Percentiles rank a stretch among this genome's conserved stretches.
Conservation (phyloP, 441 rosid species). For the Gossypium schwendimanii region DNA sequence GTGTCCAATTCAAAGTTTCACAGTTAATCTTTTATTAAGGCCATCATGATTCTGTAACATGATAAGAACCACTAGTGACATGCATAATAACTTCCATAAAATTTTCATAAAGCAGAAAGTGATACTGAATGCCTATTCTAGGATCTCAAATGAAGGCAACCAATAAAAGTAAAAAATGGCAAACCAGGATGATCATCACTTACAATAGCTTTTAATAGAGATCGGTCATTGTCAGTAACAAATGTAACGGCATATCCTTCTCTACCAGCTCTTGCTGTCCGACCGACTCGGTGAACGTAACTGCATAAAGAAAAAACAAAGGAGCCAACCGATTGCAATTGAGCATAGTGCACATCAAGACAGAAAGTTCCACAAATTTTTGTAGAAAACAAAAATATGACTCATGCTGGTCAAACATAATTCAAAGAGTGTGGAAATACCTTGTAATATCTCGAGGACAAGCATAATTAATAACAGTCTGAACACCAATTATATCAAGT, state of each 20-base stretch:
- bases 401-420: not conserved
- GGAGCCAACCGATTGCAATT: slow-evolving; percentile 4
- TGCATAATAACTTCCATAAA: slow-evolving; percentile 3
- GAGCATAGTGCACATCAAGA: not conserved
- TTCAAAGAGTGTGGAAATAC: slow-evolving; percentile 24
- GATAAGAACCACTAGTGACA: not conserved
- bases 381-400: slow-evolving; percentile 5
- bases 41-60: slow-evolving; percentile 1
- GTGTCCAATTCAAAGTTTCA: not conserved
- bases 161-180: not conserved
- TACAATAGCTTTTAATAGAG: slow-evolving; percentile 91
- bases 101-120: not conserved
- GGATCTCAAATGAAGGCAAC: not conserved
- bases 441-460: slow-evolving; percentile 96
- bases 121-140: not conserved
- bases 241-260: slow-evolving; percentile 97
- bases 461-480: slow-evolving; percentile 89
- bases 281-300: slow-evolving; percentile 93
- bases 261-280: slow-evolving; percentile 97
- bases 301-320: slow-evolving; percentile 33
- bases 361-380: not conserved
- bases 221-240: slow-evolving; percentile 83
- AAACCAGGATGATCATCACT: slow-evolving; percentile 27
- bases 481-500: slow-evolving; percentile 95
- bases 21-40: not conserved